Conservation (phyloP, 2,329 filamentous ascomycete genomes). For the Plectosphaerella cucumerina region DNA sequence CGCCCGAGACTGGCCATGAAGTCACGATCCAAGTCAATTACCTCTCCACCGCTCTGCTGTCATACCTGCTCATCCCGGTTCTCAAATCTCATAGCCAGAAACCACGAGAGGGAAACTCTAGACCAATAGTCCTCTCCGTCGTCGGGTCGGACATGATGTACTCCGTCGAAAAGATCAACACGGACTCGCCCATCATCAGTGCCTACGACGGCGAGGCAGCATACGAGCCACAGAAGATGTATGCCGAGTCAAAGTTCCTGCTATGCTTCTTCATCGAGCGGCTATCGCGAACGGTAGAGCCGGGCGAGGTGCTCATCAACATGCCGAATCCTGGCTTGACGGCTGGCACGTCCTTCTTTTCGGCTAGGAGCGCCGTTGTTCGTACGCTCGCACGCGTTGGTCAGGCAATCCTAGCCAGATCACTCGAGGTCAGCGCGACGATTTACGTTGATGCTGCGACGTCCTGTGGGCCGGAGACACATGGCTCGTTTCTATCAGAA, state of each 20-base stretch:
- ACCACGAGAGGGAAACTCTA: too few relatives aligned
- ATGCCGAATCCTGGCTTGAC: slow-evolving; percentile 27
- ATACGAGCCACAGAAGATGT: slow-evolving; percentile 13
- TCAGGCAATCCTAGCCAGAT: not conserved
- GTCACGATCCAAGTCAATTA: slow-evolving; percentile 35
- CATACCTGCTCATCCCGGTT: slow-evolving; percentile 25
- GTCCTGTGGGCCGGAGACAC: slow-evolving; percentile 42
- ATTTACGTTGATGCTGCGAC: slow-evolving; percentile 42
- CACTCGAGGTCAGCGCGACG: slow-evolving; percentile 29
- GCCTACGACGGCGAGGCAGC: not conserved
- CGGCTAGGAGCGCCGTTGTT: slow-evolving; percentile 24
- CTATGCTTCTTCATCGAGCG: slow-evolving; percentile 30
- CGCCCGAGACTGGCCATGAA: slow-evolving; percentile 30
- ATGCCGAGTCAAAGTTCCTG: slow-evolving; percentile 25
- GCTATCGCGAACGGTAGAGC: slow-evolving; percentile 27
- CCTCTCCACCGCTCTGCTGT: slow-evolving; percentile 27
- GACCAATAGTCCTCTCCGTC: not conserved
- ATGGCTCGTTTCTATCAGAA: slow-evolving; percentile 46
- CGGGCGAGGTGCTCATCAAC: slow-evolving; percentile 30
- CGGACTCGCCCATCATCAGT: not conserved
- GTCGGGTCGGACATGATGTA: not conserved
- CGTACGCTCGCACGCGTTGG: slow-evolving; percentile 10
- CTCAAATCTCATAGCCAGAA: slow-evolving; percentile 8
- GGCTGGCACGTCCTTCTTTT: slow-evolving; percentile 15
- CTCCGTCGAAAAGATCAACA: not conserved